A percentile compares a stretch with the other conserved stretches of the same genome.
phyloP scores from a whole-genome alignment of 768 basidiomycete genomes.

The Collybia mongolica region DNA sequence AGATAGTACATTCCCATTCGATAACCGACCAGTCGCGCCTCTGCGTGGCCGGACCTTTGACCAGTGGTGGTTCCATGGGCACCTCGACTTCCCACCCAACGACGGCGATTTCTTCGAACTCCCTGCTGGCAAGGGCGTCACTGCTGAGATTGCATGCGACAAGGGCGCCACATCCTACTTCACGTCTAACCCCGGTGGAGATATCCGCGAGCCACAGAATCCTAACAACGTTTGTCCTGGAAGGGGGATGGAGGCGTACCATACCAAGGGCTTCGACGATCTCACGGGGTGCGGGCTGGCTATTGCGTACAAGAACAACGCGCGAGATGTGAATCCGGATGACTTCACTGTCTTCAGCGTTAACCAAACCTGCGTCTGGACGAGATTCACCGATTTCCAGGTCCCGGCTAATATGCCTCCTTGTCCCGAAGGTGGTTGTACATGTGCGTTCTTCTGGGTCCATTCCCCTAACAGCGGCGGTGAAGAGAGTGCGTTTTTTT shows the following conservation, averaged over 20 bases:
- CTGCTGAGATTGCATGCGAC: conserved; percentile 54
- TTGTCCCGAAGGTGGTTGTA: conserved; percentile 62
- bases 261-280: conserved; percentile 54
- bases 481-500: conserved; percentile 52
- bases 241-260: conserved; percentile 41
- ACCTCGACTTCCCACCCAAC: conserved; percentile 58
- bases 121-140: conserved; percentile 54
- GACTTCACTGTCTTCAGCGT: conserved; percentile 76
- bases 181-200: conserved; percentile 48
- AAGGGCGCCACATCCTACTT: conserved; percentile 62
- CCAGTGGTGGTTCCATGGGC: conserved; percentile 64
- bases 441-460: conserved; percentile 76
- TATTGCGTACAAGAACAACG: conserved; percentile 74
- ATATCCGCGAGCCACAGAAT: conserved; percentile 46
- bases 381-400: conserved; percentile 63
- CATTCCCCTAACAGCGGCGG: conserved; percentile 61
- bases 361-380: conserved; percentile 77
- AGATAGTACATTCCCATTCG: conserved; percentile 47
- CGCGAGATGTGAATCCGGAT: conserved; percentile 52
- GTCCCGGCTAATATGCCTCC: conserved; percentile 69
- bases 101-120: conserved; percentile 55
- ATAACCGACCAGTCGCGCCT: conserved; percentile 59
- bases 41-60: conserved; percentile 50
- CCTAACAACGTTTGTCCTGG: conserved; percentile 54
- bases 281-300: conserved; percentile 66